Evolutionary conservation across 2,329 filamentous ascomycete genomes (phyloP).

Genomic region (Sporothrix schenckii): DNA sequence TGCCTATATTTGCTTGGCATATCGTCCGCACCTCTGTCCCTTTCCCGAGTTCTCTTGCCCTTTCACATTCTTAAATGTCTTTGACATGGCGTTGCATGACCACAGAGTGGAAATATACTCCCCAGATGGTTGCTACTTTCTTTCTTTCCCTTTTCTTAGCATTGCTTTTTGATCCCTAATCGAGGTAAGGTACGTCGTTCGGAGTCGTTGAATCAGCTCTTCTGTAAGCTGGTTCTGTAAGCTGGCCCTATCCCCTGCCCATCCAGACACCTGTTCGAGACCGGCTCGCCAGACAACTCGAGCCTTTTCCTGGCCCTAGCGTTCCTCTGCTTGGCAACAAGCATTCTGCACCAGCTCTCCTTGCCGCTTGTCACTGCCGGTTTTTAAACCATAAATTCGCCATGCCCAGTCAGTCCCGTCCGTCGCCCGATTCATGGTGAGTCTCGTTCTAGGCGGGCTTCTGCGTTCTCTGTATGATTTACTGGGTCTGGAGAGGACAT

Average conservation of each 20-base stretch:
- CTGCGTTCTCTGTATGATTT: too few relatives aligned
- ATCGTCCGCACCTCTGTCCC: too few relatives aligned
- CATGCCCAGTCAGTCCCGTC: not conserved
- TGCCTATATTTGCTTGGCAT: not conserved
- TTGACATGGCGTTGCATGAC: not conserved
- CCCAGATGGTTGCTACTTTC: not conserved
- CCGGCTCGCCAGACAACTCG: not conserved
- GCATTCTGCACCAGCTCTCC: not conserved
- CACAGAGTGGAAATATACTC: not conserved
- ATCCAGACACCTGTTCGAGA: constrained; percentile 25
- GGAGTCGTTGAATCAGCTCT: too few relatives aligned
- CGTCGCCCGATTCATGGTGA: constrained; percentile 9
- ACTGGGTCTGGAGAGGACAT: too few relatives aligned
- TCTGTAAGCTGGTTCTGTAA: not conserved
- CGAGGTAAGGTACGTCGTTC: too few relatives aligned
- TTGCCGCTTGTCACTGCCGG: constrained; percentile 5
- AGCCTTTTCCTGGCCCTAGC: constrained; percentile 15
- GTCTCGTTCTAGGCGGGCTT: not conserved
- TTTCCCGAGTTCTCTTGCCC: not conserved
- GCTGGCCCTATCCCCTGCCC: constrained; percentile 1
- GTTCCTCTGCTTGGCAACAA: not conserved
- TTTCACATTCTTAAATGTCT: not conserved
- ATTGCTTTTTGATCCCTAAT: too few relatives aligned
- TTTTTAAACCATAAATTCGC: not conserved
- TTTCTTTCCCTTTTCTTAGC: not conserved